Conservation (phyloP, 148 eudicot genomes). For the Persicaria maculosa region DNA sequence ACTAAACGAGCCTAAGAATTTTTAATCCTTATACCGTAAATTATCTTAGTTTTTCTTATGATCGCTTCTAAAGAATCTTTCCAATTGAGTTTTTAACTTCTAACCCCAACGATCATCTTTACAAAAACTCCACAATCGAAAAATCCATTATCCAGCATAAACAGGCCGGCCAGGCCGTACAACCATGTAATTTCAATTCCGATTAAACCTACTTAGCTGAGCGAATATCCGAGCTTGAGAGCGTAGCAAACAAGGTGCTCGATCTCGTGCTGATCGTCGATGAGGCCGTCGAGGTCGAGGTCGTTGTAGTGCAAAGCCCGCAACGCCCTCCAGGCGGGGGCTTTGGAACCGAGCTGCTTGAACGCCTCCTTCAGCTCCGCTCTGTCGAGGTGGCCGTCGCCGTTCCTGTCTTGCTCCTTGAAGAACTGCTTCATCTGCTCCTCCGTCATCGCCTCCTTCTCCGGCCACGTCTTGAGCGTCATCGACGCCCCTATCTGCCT, state of each 20-base stretch:
- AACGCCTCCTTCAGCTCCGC: slow-evolving; percentile 13
- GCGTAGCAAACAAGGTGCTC: slow-evolving; percentile 11
- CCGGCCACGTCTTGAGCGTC: not conserved
- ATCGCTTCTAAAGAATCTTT: too few relatives aligned
- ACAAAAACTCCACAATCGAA: not conserved
- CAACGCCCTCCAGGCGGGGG: not conserved
- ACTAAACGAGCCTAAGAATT: too few relatives aligned
- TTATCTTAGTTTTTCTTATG: too few relatives aligned
- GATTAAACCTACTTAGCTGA: not conserved
- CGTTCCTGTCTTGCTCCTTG: slow-evolving; percentile 4
- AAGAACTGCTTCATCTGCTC: slow-evolving; percentile 3
- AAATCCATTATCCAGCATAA: not conserved
- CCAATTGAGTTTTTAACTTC: too few relatives aligned
- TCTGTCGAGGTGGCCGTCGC: slow-evolving; percentile 13
- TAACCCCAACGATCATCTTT: too few relatives aligned
- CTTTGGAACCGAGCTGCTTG: not conserved
- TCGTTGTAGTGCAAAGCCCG: slow-evolving; percentile 10
- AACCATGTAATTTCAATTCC: too few relatives aligned
- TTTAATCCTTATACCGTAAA: too few relatives aligned
- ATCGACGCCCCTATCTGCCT: not conserved
- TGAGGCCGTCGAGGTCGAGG: slow-evolving; percentile 2
- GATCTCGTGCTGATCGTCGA: slow-evolving; percentile 9
- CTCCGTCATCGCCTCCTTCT: slow-evolving; percentile 10
- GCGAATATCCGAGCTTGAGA: not conserved
- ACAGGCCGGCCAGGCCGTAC: too few relatives aligned